Evolutionary conservation across 2,329 filamentous ascomycete species (phyloP), one percentile per base, ranked within the genome.

Genomic region (Beauveria rudraprayagi): DNA sequence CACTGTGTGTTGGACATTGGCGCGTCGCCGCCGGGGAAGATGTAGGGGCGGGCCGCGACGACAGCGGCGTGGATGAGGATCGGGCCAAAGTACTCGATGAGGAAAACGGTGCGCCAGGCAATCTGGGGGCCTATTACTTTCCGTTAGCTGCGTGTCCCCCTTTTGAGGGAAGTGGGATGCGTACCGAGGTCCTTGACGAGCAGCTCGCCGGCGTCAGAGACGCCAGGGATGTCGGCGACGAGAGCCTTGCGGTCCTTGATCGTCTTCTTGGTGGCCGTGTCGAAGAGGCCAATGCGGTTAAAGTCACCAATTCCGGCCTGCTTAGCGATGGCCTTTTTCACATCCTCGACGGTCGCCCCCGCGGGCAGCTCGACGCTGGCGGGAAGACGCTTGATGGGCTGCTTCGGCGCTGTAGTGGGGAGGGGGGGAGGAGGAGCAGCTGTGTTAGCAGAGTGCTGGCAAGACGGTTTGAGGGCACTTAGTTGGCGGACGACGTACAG

Each of bases 81-180:
- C 6, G 94, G 94, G 4, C 94, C 94, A 66, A 94, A 77, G 75
- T 99, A 99, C 77, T 99, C 94, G 78, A 97, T 87, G 65, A 97
- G 78, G 80, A 93, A 99, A 73, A 97, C 93, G 63, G 91, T 94
- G 65, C 86, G 87, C 94, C 94, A 99, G 64, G 85, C 86, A 61
- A 97, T 88, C 75, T 99, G 94, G 54, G 87, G 84, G 17, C 94
- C 92, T 96, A 63, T 62, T 26, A 16, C 26, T 28, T 37, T 61
- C 40, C 22, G 28, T 47, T 26, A 40, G 17, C 34, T 11, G 22
- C 22, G 6, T 30, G 14, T 28, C 22, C 2, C 14, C 16, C 9
- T 24, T n/a, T 16, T 6, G 14, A 5, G 3, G 17, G 22, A 10
- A 7, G 3, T n/a, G 10, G 8, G 17, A 40, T 14, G n/a, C 56